Evolutionary conservation across 208 protist species (phyloP), one percentile per base, ranked within the genome.

Genomic region (Acanthamoeba lenticulata): DNA sequence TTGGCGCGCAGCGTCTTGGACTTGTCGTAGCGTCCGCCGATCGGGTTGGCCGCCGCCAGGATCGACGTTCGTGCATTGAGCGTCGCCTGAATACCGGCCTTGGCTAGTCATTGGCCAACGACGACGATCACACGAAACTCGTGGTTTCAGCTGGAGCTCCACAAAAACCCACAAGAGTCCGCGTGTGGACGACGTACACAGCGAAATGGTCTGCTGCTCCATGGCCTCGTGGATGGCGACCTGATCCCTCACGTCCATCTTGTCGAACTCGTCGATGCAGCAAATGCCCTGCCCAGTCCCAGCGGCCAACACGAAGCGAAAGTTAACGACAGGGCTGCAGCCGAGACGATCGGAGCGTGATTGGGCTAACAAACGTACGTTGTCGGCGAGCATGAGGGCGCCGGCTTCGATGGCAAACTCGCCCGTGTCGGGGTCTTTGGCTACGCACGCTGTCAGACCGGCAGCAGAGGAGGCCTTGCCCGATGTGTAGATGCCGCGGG

Each of bases 201-300:
- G 99, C 0, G 99, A 99, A 74, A 99, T 99, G 32, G 99, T 99
- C 95, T 99, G 99, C n/a, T 99, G 99, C 96, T 99, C 99, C 99
- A 99, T 99, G 17, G 99, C 99, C 96, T 99, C 99, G 96, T 99
- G 99, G 81, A 99, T 99, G n/a, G 99, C 99, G 1, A 99, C 98
- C n/a, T 99, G 99, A 96, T 99, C 99, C 5, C 95, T 97, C 60
- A 98, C 40, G 69, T 99, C 99, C 99, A 99, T 99, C 97, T 99
- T 99, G 95, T 99, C 99, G 96, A 99, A 99, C 97, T 99, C 99
- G 96, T 99, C 99, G 94, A 99, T 99, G 96, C 99, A 99, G 98
- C 99, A 99, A 42, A 99, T 98, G 92, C 99, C 99, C 94, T 97
- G 74, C 44, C 29, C 19, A 27, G 42, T 69, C 4, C 44, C 42